Conservation (phyloP, 768 basidiomycete genomes). For the Trametes gibbosa region DNA sequence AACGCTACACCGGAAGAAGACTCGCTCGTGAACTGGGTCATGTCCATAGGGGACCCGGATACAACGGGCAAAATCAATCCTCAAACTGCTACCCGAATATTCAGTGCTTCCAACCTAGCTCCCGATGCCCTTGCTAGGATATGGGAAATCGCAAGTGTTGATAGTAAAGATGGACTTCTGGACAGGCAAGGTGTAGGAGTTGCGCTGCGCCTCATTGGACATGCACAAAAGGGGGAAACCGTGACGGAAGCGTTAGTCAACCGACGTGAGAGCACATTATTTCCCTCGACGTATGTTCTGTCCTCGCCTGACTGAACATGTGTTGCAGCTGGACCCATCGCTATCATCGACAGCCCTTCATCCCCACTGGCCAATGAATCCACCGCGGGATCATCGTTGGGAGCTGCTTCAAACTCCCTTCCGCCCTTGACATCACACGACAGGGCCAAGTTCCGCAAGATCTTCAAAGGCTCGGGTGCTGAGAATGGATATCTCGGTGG, state of each 20-base stretch:
- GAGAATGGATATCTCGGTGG: constrained; percentile 54
- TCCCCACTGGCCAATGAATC: constrained; percentile 4
- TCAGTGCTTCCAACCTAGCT: constrained; percentile 52
- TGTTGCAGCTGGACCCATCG: constrained; percentile 36
- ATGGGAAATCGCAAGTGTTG: constrained; percentile 63
- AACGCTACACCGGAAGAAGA: constrained; percentile 32
- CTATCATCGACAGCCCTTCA: constrained; percentile 35
- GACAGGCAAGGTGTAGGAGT: constrained; percentile 53
- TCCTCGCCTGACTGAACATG: background rate
- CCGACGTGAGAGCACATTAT: constrained; percentile 41
- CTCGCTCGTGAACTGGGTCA: constrained; percentile 33
- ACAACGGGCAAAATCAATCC: constrained; percentile 45
- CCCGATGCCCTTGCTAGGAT: constrained; percentile 54
- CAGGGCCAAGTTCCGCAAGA: constrained; percentile 49
- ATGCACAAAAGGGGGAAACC: constrained; percentile 54
- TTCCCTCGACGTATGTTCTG: constrained; percentile 2
- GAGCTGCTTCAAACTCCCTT: constrained; percentile 18
- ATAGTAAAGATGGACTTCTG: constrained; percentile 51
- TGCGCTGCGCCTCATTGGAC: constrained; percentile 62
- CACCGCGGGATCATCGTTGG: constrained; percentile 3
- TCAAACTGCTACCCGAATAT: constrained; percentile 56
- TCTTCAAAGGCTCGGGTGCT: constrained; percentile 52
- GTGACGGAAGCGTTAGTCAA: constrained; percentile 40
- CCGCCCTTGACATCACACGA: constrained; percentile 52
- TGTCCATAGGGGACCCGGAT: constrained; percentile 38